A percentile compares a stretch with the other conserved stretches of the same genome.
phyloP scores from a whole-genome alignment of 129 eudicot genomes.

The Escallonia rubra region DNA sequence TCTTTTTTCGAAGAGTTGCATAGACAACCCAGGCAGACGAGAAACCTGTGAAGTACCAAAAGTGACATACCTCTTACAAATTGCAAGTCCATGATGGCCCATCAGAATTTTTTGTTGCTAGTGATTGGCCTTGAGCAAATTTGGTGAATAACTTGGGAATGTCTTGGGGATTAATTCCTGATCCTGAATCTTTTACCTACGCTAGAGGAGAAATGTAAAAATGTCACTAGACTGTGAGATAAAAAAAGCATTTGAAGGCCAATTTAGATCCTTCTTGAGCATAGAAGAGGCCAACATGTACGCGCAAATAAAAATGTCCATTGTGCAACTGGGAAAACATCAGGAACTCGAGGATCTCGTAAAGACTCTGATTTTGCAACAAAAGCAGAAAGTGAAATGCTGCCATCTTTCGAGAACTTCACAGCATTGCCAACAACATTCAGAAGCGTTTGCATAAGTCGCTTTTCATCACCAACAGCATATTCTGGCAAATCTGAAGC shows the following conservation, averaged over 20 bases:
- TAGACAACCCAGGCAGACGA: neutral
- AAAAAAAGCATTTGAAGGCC: neutral
- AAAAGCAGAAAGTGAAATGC: slow-evolving; percentile 54
- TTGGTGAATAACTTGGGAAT: slow-evolving; percentile 77
- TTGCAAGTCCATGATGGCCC: slow-evolving; percentile 96
- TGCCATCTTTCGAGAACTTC: slow-evolving; percentile 85
- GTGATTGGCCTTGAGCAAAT: slow-evolving; percentile 70
- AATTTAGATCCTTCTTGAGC: neutral
- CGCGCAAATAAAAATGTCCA: slow-evolving; percentile 79
- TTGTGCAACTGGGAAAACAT: slow-evolving; percentile 51
- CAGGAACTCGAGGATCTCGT: slow-evolving; percentile 72
- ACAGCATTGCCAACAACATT: slow-evolving; percentile 94
- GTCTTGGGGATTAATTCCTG: slow-evolving; percentile 82
- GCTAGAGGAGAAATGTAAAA: slow-evolving; percentile 13
- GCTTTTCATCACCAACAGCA: slow-evolving; percentile 90
- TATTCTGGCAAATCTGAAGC: slow-evolving; percentile 73
- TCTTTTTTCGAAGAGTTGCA: neutral
- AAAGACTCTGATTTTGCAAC: slow-evolving; percentile 65
- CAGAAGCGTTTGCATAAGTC: slow-evolving; percentile 78
- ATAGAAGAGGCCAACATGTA: slow-evolving; percentile 52
- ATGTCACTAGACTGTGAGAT: neutral
- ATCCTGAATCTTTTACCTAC: slow-evolving; percentile 89
- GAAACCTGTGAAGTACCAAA: neutral
- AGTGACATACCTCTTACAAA: slow-evolving; percentile 65
- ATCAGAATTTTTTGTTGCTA: slow-evolving; percentile 43